Evolutionary conservation across 805 yeast genomes (phyloP).

Genomic region (Starmerella powellii): DNA sequence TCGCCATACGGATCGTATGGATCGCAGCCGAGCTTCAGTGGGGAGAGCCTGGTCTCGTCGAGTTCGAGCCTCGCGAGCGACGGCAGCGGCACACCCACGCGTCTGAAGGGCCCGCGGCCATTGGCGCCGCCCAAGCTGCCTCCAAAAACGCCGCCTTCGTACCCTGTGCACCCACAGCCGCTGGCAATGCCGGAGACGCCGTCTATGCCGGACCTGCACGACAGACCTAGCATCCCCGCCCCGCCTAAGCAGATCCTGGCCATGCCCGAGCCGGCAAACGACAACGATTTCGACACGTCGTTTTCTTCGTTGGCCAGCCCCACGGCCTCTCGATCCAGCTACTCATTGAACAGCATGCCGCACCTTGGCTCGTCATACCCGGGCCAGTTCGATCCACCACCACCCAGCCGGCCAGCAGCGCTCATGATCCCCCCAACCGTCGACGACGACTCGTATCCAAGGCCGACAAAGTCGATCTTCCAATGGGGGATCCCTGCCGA

Average conservation of each 20-base stretch:
- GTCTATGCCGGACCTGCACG: too few species aligned
- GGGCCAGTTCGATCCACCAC: too few species aligned
- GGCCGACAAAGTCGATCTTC: conserved; percentile 12
- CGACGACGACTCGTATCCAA: neutral
- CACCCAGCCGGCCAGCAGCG: too few species aligned
- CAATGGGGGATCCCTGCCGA: conserved; percentile 18
- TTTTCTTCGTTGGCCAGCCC: neutral
- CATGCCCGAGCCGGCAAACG: conserved; percentile 7
- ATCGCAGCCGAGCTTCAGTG: too few species aligned
- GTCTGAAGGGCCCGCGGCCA: conserved; percentile 8
- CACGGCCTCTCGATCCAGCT: too few species aligned
- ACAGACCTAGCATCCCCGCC: too few species aligned
- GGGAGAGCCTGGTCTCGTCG: too few species aligned
- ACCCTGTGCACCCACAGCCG: neutral
- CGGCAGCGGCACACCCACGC: neutral
- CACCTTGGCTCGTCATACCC: too few species aligned
- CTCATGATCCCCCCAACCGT: conserved; percentile 8
- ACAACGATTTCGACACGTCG: neutral
- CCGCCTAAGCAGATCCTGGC: neutral
- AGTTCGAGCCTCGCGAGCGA: neutral
- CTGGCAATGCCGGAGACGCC: too few species aligned
- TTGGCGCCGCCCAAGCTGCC: neutral
- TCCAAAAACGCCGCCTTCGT: neutral
- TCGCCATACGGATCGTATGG: too few species aligned
- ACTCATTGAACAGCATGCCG: too few species aligned